Evolutionary conservation across 345 rosid species (phyloP), one percentile per base, ranked within the genome.

Genomic region (Brassica cretica): DNA sequence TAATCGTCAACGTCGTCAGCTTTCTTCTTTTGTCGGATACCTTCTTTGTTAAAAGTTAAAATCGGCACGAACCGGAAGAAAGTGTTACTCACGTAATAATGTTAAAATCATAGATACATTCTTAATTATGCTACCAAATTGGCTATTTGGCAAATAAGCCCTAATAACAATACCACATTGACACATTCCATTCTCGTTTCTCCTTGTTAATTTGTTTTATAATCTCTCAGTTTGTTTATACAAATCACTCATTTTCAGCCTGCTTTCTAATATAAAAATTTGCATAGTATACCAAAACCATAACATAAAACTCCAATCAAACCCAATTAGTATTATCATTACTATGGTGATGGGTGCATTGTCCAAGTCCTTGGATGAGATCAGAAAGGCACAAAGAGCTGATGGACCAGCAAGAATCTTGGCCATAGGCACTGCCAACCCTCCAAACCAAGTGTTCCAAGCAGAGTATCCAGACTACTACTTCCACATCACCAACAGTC

Each of bases 401-500:
- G 63, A 58, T 58, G 63, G 7, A 21, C 63, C 63, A 9, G 63
- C 63, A 5, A 58, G n/a, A 1, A 58, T 58, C 63, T 9, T 21
- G 63, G 63, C n/a, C 5, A 56, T 19, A 56, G 61, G 61, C 27
- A 56, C 14, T 21, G 8, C 61, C 1, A 6, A 18, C 61, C 63
- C 63, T 58, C 6, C 29, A 5, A 58, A 21, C 63, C 5, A 21
- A 9, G 30, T 58, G 63, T 0, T 9, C 63, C 63, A 58, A 4
- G 61, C 61, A 3, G 12, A 56, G 27, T 89, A 87, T 35, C 91
- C 89, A 0, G 91, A 86, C 65, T 89, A 84, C 80, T 89, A 86
- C 77, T 89, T 89, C 81, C 77, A 86, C 8, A 79, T 89, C 78
- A 89, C 93, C 70, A 86, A 86, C 44, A 84, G 88, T 81, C 86